These are phyloP conservation scores for Jacaranda mimosifolia DNA, from an alignment of 257 asterid genomes.

Conservation along the genomic window DNA sequence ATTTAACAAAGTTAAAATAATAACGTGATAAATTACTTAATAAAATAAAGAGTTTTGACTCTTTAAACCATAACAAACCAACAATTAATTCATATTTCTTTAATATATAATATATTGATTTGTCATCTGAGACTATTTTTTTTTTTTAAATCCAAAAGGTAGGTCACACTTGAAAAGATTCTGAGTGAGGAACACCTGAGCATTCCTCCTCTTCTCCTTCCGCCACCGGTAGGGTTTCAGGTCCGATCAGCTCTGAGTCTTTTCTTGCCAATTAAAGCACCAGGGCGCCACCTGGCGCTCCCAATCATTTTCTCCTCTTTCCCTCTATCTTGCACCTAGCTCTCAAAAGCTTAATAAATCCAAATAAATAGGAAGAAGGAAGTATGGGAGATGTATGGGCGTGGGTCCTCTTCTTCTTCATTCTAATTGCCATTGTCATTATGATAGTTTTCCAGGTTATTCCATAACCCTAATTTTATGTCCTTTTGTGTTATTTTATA, in stretches of 20 bases:
- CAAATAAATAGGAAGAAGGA: neutral
- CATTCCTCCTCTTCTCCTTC: neutral
- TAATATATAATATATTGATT: too few relatives aligned
- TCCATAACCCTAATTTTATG: neutral
- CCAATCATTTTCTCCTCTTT: neutral
- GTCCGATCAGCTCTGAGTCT: constrained; percentile 26
- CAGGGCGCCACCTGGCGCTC: constrained; percentile 39
- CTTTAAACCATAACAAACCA: too few relatives aligned
- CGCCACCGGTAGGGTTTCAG: constrained; percentile 14
- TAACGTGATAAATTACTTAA: too few relatives aligned
- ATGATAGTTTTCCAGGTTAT: constrained; percentile 74
- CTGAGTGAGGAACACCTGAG: neutral
- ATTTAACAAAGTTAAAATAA: too few relatives aligned
- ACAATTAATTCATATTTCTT: too few relatives aligned
- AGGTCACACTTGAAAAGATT: neutral
- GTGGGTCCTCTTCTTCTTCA: constrained; percentile 74
- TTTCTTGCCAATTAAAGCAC: constrained; percentile 34
- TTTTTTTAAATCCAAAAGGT: too few relatives aligned
- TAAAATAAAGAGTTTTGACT: too few relatives aligned
- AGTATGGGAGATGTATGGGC: constrained; percentile 61
- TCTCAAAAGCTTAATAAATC: neutral
- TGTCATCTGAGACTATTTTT: too few relatives aligned
- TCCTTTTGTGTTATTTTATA: neutral
- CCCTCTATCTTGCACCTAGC: constrained; percentile 22
- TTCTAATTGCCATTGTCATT: constrained; percentile 53